Evolutionary conservation across 257 asterid genomes (phyloP).

Genomic region (Scutellaria galericulata): DNA sequence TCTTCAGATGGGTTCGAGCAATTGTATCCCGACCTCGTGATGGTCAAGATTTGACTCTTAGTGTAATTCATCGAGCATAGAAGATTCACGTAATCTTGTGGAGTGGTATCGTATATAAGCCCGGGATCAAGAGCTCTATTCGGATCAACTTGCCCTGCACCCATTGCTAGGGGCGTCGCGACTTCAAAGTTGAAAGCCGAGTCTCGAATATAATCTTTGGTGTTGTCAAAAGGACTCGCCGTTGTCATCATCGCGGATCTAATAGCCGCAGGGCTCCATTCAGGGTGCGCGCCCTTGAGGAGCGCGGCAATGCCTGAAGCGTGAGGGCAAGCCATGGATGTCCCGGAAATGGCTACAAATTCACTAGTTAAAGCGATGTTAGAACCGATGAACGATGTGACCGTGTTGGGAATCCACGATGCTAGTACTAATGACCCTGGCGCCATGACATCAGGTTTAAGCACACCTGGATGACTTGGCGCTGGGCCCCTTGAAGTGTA

Average conservation of each 20-base stretch:
- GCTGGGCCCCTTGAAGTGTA: slow-evolving; percentile 58
- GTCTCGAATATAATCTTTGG: slow-evolving; percentile 28
- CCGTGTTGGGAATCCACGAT: slow-evolving; percentile 40
- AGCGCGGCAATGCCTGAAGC: slow-evolving; percentile 50
- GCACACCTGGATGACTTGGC: slow-evolving; percentile 38
- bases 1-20: slow-evolving; percentile 31
- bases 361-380: slow-evolving; percentile 39
- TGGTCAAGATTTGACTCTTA: slow-evolving; percentile 35
- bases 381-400: slow-evolving; percentile 25
- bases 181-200: slow-evolving; percentile 25
- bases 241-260: slow-evolving; percentile 54
- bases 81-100: slow-evolving; percentile 45
- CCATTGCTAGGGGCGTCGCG: slow-evolving; percentile 45
- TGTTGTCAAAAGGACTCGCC: slow-evolving; percentile 41
- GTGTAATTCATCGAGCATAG: slow-evolving; percentile 46
- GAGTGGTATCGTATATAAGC: slow-evolving; percentile 38
- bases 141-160: slow-evolving; percentile 44
- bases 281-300: slow-evolving; percentile 52
- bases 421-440: slow-evolving; percentile 51
- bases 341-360: slow-evolving; percentile 42
- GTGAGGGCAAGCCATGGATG: slow-evolving; percentile 57
- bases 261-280: slow-evolving; percentile 56
- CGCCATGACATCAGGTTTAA: slow-evolving; percentile 55
- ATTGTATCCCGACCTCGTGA: slow-evolving; percentile 35
- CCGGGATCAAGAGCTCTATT: slow-evolving; percentile 42